Evolutionary conservation across 345 rosid genomes (phyloP).

Genomic region (Hibiscus tridactylites): DNA sequence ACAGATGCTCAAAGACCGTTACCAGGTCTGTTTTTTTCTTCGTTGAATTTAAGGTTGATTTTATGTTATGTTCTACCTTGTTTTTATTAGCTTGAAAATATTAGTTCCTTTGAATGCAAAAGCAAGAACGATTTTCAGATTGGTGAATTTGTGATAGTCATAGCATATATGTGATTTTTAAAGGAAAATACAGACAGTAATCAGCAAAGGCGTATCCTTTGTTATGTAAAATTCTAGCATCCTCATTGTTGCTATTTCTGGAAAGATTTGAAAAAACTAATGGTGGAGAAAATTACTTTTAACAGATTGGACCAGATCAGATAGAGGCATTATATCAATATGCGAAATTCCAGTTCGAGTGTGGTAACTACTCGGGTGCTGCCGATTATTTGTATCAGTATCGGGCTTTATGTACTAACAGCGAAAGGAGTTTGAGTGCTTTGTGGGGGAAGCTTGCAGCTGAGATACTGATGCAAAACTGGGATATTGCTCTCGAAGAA

Average conservation of each 20-base stretch:
- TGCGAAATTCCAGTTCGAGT: slow-evolving; percentile 96
- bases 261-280: not conserved
- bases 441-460: slow-evolving; percentile 99
- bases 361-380: slow-evolving; percentile 98
- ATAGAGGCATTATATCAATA: slow-evolving; percentile 95
- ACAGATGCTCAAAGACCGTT: slow-evolving; percentile 87
- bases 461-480: slow-evolving; percentile 92
- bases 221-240: not conserved
- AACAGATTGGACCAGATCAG: slow-evolving; percentile 92
- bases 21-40: slow-evolving; percentile 44
- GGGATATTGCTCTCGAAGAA: slow-evolving; percentile 92
- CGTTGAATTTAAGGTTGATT: not conserved
- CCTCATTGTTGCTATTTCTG: not conserved
- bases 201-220: too few relatives aligned
- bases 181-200: too few relatives aligned
- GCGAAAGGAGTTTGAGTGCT: slow-evolving; percentile 77
- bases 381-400: slow-evolving; percentile 94
- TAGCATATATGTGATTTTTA: too few relatives aligned
- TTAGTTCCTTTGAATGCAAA: not conserved
- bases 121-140: not conserved
- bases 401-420: slow-evolving; percentile 75
- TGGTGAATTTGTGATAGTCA: too few relatives aligned
- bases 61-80: not conserved
- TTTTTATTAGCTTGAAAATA: not conserved
- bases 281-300: not conserved